Evolutionary conservation across 768 basidiomycete genomes (phyloP).

Genomic region (Amyloporia xantha): DNA sequence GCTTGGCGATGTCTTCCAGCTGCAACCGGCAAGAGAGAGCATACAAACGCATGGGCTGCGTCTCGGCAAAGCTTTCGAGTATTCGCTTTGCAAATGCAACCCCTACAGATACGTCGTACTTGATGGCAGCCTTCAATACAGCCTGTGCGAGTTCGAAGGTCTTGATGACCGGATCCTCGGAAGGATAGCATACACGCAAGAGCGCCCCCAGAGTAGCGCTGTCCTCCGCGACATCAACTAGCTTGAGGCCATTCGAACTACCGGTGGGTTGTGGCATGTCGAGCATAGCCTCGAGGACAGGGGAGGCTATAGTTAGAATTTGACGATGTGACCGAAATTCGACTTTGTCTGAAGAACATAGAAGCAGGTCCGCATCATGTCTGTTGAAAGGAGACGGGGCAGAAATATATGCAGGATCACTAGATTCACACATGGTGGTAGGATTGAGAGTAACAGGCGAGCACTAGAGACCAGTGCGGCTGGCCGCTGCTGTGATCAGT

Average conservation of each 20-base stretch:
- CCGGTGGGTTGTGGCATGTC: not conserved
- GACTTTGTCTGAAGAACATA: not conserved
- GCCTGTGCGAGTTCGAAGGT: slow-evolving; percentile 1
- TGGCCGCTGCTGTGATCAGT: too few species aligned
- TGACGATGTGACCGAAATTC: not conserved
- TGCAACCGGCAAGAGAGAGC: not conserved
- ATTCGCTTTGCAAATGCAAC: not conserved
- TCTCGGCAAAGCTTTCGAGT: not conserved
- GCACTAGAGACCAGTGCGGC: too few species aligned
- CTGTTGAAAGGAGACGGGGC: not conserved
- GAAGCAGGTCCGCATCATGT: not conserved
- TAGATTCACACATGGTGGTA: too few species aligned
- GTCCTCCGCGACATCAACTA: slow-evolving; percentile 4
- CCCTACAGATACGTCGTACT: slow-evolving; percentile 2
- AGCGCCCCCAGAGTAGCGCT: slow-evolving; percentile 5
- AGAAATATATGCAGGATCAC: too few species aligned
- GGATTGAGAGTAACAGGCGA: too few species aligned
- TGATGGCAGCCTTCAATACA: slow-evolving; percentile 3
- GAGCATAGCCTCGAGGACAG: not conserved
- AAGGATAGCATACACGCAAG: slow-evolving; percentile 9
- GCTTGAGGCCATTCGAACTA: not conserved
- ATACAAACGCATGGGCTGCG: not conserved
- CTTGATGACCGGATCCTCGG: not conserved
- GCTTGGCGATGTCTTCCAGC: not conserved
- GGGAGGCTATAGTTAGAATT: not conserved